Evolutionary conservation across 2,329 filamentous ascomycete species (phyloP).

Genomic region (Exophiala dermatitidis): DNA sequence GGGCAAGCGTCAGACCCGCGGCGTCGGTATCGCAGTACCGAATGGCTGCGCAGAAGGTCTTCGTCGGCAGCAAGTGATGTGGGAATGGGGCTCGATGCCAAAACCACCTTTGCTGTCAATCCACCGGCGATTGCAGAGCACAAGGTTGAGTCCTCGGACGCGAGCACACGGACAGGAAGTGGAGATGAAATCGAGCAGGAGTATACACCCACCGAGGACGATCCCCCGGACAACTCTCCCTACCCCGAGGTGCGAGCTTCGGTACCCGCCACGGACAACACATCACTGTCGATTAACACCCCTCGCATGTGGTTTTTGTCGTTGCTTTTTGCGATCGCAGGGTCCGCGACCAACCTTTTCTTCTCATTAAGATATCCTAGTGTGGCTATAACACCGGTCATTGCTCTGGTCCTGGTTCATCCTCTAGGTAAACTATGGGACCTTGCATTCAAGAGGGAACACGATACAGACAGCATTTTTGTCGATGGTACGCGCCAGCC

Average conservation of each 20-base stretch:
- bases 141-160: conserved; percentile 27
- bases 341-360: conserved; percentile 78
- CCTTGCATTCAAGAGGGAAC: conserved; percentile 54
- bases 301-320: conserved; percentile 81
- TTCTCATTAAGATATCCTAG: conserved; percentile 87
- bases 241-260: conserved; percentile 75
- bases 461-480: conserved; percentile 51
- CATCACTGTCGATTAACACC: conserved; percentile 68
- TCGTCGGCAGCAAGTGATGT: conserved; percentile 31
- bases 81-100: conserved; percentile 31
- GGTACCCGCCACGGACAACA: conserved; percentile 68
- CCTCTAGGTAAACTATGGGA: conserved; percentile 79
- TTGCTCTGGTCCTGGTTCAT: conserved; percentile 76
- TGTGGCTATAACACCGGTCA: conserved; percentile 81
- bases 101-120: conserved; percentile 30
- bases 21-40: conserved; percentile 10
- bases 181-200: conserved; percentile 32
- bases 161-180: conserved; percentile 27
- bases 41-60: conserved; percentile 23
- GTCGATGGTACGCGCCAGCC: conserved; percentile 51
- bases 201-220: conserved; percentile 29
- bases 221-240: conserved; percentile 33
- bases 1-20: conserved; percentile 10
- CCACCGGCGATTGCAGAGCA: conserved; percentile 10
- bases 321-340: conserved; percentile 70